phyloP scores from a whole-genome alignment of 768 basidiomycete genomes.

The Clathrus columnatus region DNA sequence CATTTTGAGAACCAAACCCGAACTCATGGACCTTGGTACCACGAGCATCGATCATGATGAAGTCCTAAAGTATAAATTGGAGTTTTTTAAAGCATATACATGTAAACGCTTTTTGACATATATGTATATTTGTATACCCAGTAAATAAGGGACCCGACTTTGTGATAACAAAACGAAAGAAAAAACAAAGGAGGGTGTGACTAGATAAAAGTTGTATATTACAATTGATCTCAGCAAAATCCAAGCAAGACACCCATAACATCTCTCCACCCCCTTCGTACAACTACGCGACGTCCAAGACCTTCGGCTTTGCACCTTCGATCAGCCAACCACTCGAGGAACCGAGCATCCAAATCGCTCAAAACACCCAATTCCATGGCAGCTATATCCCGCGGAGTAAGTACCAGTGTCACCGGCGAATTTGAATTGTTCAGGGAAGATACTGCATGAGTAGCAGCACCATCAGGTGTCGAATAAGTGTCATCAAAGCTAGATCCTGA shows the following conservation, averaged over 20 bases:
- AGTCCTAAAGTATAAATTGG: too few species aligned
- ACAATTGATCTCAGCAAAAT: slow-evolving; percentile 28
- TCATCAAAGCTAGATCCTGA: neutral
- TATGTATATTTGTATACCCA: too few species aligned
- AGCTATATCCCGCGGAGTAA: slow-evolving; percentile 55
- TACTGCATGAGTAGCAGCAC: neutral
- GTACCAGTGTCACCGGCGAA: slow-evolving; percentile 24
- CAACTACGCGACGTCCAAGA: slow-evolving; percentile 23
- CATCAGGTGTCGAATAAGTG: neutral
- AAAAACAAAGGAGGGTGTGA: too few species aligned
- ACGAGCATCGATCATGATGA: too few species aligned
- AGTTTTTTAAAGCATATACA: too few species aligned
- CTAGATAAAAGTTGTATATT: too few species aligned
- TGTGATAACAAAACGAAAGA: too few species aligned
- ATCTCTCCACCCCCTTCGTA: slow-evolving; percentile 41
- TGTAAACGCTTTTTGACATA: too few species aligned
- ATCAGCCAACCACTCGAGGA: slow-evolving; percentile 67
- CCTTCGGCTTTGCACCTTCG: slow-evolving; percentile 43
- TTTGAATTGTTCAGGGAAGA: neutral
- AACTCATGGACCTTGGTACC: too few species aligned
- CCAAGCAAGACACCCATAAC: slow-evolving; percentile 36
- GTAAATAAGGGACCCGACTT: too few species aligned
- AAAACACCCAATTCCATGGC: slow-evolving; percentile 68
- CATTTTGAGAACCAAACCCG: too few species aligned
- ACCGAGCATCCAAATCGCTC: slow-evolving; percentile 61